Base-by-base conservation (phyloP, 1,284 basidiomycete species). In the Sanguinoderma infundibulare region DNA sequence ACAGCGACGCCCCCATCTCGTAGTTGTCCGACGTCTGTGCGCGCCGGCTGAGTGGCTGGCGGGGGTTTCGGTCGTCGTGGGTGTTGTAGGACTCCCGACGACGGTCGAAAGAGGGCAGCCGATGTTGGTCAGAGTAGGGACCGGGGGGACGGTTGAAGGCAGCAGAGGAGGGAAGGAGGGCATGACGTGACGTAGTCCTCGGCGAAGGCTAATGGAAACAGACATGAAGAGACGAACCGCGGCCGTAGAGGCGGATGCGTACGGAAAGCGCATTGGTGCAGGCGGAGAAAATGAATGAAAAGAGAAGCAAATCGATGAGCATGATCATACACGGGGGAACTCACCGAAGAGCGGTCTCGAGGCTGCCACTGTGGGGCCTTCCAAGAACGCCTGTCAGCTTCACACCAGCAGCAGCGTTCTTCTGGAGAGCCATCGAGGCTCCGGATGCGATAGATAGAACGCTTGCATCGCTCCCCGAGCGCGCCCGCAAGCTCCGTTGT, bases 291-390 rank as follows among this genome's bases (percentile, higher is more conserved):
- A n/a, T n/a, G n/a, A 10, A n/a, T 49, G 42, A 38, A 50, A 28
- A 26, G 32, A 34, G 17, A 28, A 28, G 30, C 8, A 42, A 17
- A 51, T 35, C 26, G 8, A 30, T 38, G 42, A 53, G 24, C n/a
- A 39, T 20, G 28, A 20, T 24, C 12, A 17, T 6, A 4, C n/a
- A 24, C 20, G 39, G 40, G 56, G 58, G 34, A 62, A 66, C 62
- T 49, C 42, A 70, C 71, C 67, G 60, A 9, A 72, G 56, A 10
- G 70, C 67, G 35, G 65, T 71, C 7, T 70, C 72, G 22, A 74
- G 59, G 57, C 72, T 74, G 30, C 72, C 72, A 53, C 72, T 74
- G 34, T 71, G 64, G 52, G 70, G 55, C 36, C 72, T 56, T n/a
- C 70, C 71, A 1, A 70, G 51, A 44, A 71, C 52, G 42, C 66